These are phyloP conservation scores for Nicotiana rustica DNA, from an alignment of 305 asterid species.

Conservation along the genomic window DNA sequence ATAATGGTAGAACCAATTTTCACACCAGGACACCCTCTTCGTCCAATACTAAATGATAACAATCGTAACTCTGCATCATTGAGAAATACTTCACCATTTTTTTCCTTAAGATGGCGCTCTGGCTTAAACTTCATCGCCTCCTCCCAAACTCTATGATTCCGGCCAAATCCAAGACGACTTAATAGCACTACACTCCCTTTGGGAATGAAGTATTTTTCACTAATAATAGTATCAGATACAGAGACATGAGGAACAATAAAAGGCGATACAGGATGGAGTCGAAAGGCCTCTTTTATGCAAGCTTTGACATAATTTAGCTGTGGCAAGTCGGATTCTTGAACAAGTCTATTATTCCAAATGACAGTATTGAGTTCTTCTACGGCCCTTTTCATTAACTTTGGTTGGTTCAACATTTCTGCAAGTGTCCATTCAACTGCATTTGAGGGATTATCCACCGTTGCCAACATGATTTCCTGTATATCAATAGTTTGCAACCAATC, in stretches of 20 bases:
- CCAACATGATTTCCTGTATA: not conserved
- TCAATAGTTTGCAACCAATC: not conserved
- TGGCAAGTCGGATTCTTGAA: slow-evolving; percentile 33
- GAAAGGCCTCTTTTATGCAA: slow-evolving; percentile 13
- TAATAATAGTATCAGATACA: not conserved
- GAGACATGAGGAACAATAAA: slow-evolving; percentile 32
- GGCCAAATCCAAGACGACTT: slow-evolving; percentile 19
- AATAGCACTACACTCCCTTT: slow-evolving; percentile 25
- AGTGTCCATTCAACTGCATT: slow-evolving; percentile 29
- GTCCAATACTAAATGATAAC: slow-evolving; percentile 9
- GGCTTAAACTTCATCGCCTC: slow-evolving; percentile 29
- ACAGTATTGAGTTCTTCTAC: slow-evolving; percentile 12
- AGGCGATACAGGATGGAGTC: slow-evolving; percentile 29
- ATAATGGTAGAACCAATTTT: slow-evolving; percentile 10
- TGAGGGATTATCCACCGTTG: slow-evolving; percentile 28
- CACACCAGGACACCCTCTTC: slow-evolving; percentile 32
- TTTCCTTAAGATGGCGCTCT: slow-evolving; percentile 18
- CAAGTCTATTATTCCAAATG: slow-evolving; percentile 23
- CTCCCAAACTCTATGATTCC: not conserved
- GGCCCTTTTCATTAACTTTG: not conserved
- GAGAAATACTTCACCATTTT: not conserved
- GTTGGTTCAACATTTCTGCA: slow-evolving; percentile 36
- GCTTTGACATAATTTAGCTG: not conserved
- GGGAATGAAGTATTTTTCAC: slow-evolving; percentile 29
- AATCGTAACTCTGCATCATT: not conserved